Conservation (phyloP, 371 early-diverging fungal genomes). For the Saksenaea vasiformis region DNA sequence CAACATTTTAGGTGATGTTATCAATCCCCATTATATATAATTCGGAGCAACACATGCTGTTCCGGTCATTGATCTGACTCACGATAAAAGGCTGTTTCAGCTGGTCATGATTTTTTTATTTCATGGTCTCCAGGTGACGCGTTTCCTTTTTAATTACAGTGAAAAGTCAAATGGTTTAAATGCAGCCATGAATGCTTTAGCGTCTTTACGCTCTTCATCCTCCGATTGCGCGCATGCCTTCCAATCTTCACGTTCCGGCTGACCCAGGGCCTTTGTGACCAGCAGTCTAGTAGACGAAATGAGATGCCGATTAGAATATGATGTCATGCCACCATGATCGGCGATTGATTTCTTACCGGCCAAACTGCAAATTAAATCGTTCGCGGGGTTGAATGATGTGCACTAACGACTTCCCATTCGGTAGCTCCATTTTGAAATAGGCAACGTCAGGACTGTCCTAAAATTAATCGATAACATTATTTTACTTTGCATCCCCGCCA, state of each 20-base stretch:
- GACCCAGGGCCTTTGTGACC: slow-evolving; percentile 60
- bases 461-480: not conserved
- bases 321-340: not conserved
- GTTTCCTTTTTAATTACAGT: slow-evolving; percentile 15
- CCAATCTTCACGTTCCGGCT: slow-evolving; percentile 75
- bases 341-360: slow-evolving; percentile 45
- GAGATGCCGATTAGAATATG: slow-evolving; percentile 1
- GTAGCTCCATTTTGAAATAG: slow-evolving; percentile 70
- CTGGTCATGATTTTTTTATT: slow-evolving; percentile 3
- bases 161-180: slow-evolving; percentile 62
- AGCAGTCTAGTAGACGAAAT: slow-evolving; percentile 45
- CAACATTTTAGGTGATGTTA: not conserved
- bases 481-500: not conserved
- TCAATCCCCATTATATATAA: slow-evolving; percentile 2
- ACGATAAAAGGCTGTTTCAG: slow-evolving; percentile 22
- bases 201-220: slow-evolving; percentile 63
- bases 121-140: slow-evolving; percentile 7
- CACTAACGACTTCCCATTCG: slow-evolving; percentile 48
- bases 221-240: slow-evolving; percentile 59
- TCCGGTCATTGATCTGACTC: slow-evolving; percentile 39
- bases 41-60: slow-evolving; percentile 15
- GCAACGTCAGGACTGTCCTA: slow-evolving; percentile 36
- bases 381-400: slow-evolving; percentile 46
- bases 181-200: slow-evolving; percentile 52
- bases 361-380: slow-evolving; percentile 72